Conservation (phyloP, 2,329 filamentous ascomycete species). For the Aschersonia sp. region DNA sequence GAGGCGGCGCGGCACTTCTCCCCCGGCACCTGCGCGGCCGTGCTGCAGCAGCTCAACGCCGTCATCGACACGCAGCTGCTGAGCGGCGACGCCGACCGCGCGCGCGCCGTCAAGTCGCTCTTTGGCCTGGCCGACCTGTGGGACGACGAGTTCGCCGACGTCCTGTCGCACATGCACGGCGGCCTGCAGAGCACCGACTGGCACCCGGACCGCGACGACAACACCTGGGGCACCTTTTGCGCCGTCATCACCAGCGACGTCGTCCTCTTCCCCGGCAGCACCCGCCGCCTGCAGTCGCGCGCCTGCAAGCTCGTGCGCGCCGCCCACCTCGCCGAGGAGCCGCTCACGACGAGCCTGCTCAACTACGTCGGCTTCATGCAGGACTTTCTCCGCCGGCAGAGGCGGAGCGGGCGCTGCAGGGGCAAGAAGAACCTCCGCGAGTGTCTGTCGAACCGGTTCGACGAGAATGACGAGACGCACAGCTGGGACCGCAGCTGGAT, state of each 20-base stretch:
- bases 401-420: constrained; percentile 5
- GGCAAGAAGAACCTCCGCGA: constrained; percentile 10
- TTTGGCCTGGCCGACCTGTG: constrained; percentile 32
- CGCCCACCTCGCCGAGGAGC: constrained; percentile 24
- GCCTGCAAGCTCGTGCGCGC: constrained; percentile 24
- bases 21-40: constrained; percentile 46
- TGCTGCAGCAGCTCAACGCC: constrained; percentile 42
- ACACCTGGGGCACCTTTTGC: constrained; percentile 32
- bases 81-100: constrained; percentile 24
- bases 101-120: constrained; percentile 26
- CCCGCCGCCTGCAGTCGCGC: constrained; percentile 17
- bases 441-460: constrained; percentile 16
- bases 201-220: constrained; percentile 30
- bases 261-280: constrained; percentile 24
- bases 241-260: constrained; percentile 25
- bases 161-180: constrained; percentile 24
- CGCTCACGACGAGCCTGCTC: constrained; percentile 27
- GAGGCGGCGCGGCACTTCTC: constrained; percentile 34
- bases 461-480: constrained; percentile 7
- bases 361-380: constrained; percentile 35
- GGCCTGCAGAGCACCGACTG: constrained; percentile 35
- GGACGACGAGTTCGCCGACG: constrained; percentile 32
- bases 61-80: constrained; percentile 26
- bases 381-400: constrained; percentile 12
- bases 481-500: constrained; percentile 25